Conservation (phyloP, 768 basidiomycete species). For the Boletus patriciae region DNA sequence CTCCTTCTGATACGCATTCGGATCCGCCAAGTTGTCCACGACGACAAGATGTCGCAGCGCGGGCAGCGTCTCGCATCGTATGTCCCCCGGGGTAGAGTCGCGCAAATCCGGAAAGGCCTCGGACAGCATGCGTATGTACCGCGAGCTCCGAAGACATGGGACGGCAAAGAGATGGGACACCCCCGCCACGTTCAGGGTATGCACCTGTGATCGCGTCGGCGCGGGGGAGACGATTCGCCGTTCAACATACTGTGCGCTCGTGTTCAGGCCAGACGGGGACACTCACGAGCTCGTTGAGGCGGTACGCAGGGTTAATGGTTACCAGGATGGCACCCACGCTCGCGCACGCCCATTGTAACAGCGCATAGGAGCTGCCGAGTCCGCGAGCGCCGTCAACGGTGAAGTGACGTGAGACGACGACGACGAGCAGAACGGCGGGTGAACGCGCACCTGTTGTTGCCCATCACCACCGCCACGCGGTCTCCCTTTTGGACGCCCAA, state of each 20-base stretch:
- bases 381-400: neutral
- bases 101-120: slow-evolving; percentile 58
- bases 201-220: slow-evolving; percentile 43
- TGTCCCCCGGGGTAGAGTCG: slow-evolving; percentile 48
- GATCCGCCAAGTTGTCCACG: slow-evolving; percentile 56
- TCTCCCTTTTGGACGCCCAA: slow-evolving; percentile 77
- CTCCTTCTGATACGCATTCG: slow-evolving; percentile 40
- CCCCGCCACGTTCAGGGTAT: slow-evolving; percentile 59
- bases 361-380: slow-evolving; percentile 63
- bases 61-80: slow-evolving; percentile 60
- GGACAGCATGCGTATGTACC: slow-evolving; percentile 60
- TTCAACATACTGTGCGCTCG: neutral
- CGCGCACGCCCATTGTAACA: slow-evolving; percentile 86
- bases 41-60: slow-evolving; percentile 62
- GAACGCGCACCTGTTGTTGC: slow-evolving; percentile 68
- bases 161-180: slow-evolving; percentile 72
- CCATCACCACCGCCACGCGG: slow-evolving; percentile 79
- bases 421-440: neutral
- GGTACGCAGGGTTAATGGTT: slow-evolving; percentile 82
- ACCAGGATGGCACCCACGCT: slow-evolving; percentile 80
- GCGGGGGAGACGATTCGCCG: neutral
- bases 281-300: slow-evolving; percentile 65
- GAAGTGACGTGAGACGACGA: neutral
- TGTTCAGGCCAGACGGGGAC: neutral
- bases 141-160: slow-evolving; percentile 64